These are phyloP conservation scores for Teunomyces stri DNA, from an alignment of 805 yeast genomes.

Conservation along the genomic window DNA sequence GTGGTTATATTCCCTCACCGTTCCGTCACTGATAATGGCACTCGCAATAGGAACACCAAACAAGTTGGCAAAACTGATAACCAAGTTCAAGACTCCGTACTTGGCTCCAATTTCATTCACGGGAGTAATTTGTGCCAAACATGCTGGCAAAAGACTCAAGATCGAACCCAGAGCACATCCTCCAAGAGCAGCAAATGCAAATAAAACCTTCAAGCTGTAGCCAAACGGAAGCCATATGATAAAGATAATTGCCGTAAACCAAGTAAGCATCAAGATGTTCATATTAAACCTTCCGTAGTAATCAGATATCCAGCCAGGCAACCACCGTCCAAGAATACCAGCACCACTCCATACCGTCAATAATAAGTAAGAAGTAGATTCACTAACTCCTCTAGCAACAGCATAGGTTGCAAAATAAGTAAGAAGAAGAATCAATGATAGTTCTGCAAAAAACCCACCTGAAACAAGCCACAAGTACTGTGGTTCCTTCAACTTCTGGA, in stretches of 20 bases:
- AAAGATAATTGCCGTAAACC: slow-evolving; percentile 23
- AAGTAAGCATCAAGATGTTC: slow-evolving; percentile 29
- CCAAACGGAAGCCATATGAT: slow-evolving; percentile 38
- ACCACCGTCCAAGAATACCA: slow-evolving; percentile 31
- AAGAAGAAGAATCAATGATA: slow-evolving; percentile 25
- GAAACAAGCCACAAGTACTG: slow-evolving; percentile 24
- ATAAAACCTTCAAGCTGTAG: slow-evolving; percentile 19
- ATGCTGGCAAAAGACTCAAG: slow-evolving; percentile 34
- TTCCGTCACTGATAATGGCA: slow-evolving; percentile 27
- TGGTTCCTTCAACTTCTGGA: slow-evolving; percentile 6
- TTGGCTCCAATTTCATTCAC: slow-evolving; percentile 36
- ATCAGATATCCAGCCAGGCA: slow-evolving; percentile 31
- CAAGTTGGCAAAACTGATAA: slow-evolving; percentile 30
- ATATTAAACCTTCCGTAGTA: slow-evolving; percentile 29
- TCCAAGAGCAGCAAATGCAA: slow-evolving; percentile 31
- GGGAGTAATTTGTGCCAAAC: slow-evolving; percentile 20
- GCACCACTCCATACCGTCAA: slow-evolving; percentile 30
- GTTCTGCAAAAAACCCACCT: slow-evolving; percentile 33
- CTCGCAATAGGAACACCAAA: slow-evolving; percentile 36
- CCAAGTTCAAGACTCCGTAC: slow-evolving; percentile 32
- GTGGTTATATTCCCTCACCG: slow-evolving; percentile 23
- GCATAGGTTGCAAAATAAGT: slow-evolving; percentile 36
- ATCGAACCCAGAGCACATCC: slow-evolving; percentile 37
- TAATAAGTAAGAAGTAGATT: slow-evolving; percentile 25
- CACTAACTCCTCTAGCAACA: slow-evolving; percentile 28